phyloP scores from a whole-genome alignment of 306 rosid species.

The Malus asiatica region DNA sequence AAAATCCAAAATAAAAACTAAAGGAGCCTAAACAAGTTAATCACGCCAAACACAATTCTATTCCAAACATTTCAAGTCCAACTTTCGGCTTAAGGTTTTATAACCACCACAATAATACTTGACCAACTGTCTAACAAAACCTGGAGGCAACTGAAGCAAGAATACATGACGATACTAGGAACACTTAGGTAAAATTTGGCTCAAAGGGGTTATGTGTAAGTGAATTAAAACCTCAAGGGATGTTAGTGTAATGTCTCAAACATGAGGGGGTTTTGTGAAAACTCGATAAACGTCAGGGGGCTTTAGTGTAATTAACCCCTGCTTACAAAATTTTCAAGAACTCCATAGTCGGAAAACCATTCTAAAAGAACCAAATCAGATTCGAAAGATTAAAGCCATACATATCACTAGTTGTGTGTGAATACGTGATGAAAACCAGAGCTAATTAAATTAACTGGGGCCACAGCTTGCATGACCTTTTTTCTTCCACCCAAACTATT shows the following conservation, averaged over 20 bases:
- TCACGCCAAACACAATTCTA: not conserved
- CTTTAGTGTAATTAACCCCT: too few species aligned
- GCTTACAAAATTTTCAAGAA: not conserved
- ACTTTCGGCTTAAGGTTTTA: not conserved
- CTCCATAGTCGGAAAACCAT: not conserved
- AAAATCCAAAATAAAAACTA: not conserved
- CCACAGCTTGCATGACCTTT: slow-evolving; percentile 52
- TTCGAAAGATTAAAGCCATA: not conserved
- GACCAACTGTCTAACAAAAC: not conserved
- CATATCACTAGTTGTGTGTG: not conserved
- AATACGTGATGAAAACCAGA: not conserved
- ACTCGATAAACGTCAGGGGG: too few species aligned
- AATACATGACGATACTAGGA: not conserved
- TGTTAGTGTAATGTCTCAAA: too few species aligned
- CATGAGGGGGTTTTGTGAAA: too few species aligned
- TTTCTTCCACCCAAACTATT: slow-evolving; percentile 23
- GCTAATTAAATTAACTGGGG: slow-evolving; percentile 10
- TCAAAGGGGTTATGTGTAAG: too few species aligned
- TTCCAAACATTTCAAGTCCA: not conserved
- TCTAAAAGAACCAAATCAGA: not conserved
- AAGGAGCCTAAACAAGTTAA: not conserved
- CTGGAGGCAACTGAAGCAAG: not conserved
- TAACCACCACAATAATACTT: not conserved
- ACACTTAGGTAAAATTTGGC: not conserved
- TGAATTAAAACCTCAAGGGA: too few species aligned